Evolutionary conservation across 192 early-diverging fungal genomes (phyloP), one percentile per base, ranked within the genome.

Genomic region (Mortierella antarctica): DNA sequence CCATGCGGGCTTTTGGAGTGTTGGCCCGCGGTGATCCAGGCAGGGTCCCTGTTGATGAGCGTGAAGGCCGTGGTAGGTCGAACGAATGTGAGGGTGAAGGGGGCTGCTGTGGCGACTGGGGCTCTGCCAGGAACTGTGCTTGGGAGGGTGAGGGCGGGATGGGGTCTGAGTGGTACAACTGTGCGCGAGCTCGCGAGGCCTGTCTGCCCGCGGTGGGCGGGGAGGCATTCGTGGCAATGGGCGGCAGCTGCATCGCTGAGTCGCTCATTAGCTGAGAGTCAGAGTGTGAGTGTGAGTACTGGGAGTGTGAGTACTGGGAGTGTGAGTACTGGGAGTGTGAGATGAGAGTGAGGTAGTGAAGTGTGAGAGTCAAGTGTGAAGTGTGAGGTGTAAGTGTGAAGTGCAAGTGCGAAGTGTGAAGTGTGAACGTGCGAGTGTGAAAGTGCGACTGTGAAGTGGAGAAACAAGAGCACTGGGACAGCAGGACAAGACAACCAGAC

Each of bases 81-180:
- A 31, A 31, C 31, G 31, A 31, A 31, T 31, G 31, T 31, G 31
- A 31, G 31, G 31, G 31, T 17, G 64, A 65, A 13, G 31, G 6
- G 48, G 57, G 57, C 21, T 1, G 6, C 11, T 59, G 57, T 60
- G 54, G 54, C 54, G 13, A 21, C 21, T 64, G 62, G 14, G 45
- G 62, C 23, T 62, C 44, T 18, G 10, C 18, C 7, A 18, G 52
- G 42, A 62, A 42, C 5, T 60, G 51, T 23, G 49, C 23, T 11
- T 59, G 73, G 44, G 73, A 61, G 1, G 65, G 73, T 0, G 73
- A 68, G 44, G 52, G 55, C 0, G 73, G 73, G 11, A 74, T 54
- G 51, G 74, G 74, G n/a, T 61, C 66, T 31, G 74, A 76, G 20
- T 76, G 74, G 48, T 69, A 76, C 14, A 58, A 49, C 12, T 54